A percentile compares a stretch with the other conserved stretches of the same genome.
Evolutionary conservation across 148 eudicot species (phyloP).

Genomic region (Rhododendron vialii): DNA sequence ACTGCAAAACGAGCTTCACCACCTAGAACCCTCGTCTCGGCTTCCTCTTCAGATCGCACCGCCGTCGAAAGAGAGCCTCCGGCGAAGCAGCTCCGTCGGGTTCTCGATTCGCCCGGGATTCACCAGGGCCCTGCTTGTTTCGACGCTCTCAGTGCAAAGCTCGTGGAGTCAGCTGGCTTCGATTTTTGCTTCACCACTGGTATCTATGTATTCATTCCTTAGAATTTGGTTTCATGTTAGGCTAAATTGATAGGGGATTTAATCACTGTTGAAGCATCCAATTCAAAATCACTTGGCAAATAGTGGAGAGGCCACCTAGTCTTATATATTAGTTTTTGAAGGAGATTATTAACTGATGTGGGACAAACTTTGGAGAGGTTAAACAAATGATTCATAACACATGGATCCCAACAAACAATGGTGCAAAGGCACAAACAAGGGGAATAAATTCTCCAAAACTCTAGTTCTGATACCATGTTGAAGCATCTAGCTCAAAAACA

Average conservation of each 20-base stretch:
- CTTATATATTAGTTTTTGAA: no score
- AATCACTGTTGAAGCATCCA: no score
- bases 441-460: no score
- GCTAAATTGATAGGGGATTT: not conserved
- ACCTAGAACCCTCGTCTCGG: not conserved
- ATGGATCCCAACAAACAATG: no score
- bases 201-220: conserved; percentile 19
- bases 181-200: conserved; percentile 82
- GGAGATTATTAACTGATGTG: no score
- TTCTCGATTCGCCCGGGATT: conserved; percentile 60
- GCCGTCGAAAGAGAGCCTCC: conserved; percentile 19
- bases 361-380: no score
- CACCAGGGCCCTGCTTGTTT: conserved; percentile 96
- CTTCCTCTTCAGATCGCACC: not conserved
- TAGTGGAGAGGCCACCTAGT: no score
- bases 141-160: conserved; percentile 86
- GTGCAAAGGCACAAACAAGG: no score
- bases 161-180: conserved; percentile 68
- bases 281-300: no score
- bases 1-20: not conserved
- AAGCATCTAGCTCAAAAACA: no score
- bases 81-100: conserved; percentile 46
- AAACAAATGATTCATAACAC: no score
- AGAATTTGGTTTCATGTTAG: not conserved
- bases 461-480: no score